Percentiles rank a stretch among this genome's conserved stretches.
Conservation (phyloP, 2,329 filamentous ascomycete genomes). For the Colletotrichum brevisporum region DNA sequence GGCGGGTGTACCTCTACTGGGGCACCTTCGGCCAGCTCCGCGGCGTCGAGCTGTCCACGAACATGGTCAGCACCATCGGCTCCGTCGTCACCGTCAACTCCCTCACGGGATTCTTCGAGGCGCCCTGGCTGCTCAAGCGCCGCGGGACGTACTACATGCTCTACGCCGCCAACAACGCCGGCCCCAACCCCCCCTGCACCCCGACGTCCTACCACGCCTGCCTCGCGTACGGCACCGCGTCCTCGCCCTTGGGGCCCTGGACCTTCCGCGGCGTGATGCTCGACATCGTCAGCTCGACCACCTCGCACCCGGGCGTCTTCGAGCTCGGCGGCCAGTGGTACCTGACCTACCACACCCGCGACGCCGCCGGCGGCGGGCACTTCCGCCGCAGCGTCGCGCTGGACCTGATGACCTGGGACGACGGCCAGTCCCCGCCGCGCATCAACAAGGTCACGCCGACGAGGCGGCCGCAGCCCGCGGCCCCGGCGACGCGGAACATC, state of each 20-base stretch:
- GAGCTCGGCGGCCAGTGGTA: constrained; percentile 48
- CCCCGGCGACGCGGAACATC: constrained; percentile 51
- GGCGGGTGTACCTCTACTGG: constrained; percentile 54
- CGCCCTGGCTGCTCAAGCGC: constrained; percentile 54
- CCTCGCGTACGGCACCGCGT: constrained; percentile 53
- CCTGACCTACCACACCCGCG: constrained; percentile 54
- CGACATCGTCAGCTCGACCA: constrained; percentile 53
- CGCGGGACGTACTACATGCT: constrained; percentile 55
- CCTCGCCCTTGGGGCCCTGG: constrained; percentile 53
- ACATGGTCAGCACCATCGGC: constrained; percentile 53
- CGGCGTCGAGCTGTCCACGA: constrained; percentile 49
- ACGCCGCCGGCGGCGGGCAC: constrained; percentile 50
- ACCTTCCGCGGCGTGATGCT: constrained; percentile 51
- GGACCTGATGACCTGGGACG: constrained; percentile 42
- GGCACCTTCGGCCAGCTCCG: constrained; percentile 54
- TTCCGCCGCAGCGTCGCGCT: constrained; percentile 51
- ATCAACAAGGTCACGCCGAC: constrained; percentile 51
- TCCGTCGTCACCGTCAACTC: constrained; percentile 43
- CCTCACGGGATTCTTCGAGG: constrained; percentile 54
- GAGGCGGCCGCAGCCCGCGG: constrained; percentile 40
- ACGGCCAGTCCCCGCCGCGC: constrained; percentile 45
- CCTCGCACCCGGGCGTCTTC: constrained; percentile 52
- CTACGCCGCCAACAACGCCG: constrained; percentile 56
- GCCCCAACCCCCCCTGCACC: constrained; percentile 52
- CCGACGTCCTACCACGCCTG: constrained; percentile 56